These are phyloP conservation scores for Apophysomyces variabilis DNA, from an alignment of 371 early-diverging fungal species.

Conservation along the genomic window DNA sequence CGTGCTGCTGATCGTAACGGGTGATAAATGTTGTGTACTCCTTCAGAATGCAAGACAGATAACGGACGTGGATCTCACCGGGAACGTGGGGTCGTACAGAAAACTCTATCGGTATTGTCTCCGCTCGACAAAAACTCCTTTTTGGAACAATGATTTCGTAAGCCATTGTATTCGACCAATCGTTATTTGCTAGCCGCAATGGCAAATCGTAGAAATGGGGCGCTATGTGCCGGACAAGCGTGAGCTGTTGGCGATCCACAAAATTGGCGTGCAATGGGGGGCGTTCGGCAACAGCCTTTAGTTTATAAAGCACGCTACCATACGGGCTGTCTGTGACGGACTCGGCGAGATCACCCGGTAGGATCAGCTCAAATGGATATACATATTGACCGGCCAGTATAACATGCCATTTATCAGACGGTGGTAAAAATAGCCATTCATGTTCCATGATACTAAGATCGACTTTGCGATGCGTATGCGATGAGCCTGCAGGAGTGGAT, in stretches of 20 bases:
- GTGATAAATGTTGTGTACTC: constrained; percentile 36
- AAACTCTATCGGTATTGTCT: constrained; percentile 38
- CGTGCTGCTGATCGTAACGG: constrained; percentile 9
- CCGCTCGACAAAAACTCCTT: constrained; percentile 30
- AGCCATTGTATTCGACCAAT: constrained; percentile 32
- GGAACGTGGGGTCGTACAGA: constrained; percentile 23
- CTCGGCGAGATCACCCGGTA: constrained; percentile 46
- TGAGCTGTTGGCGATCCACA: constrained; percentile 22
- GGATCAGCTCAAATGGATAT: constrained; percentile 26
- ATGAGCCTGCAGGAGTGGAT: background rate
- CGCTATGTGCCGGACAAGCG: constrained; percentile 15
- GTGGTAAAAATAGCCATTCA: constrained; percentile 16
- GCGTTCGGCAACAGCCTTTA: constrained; percentile 44
- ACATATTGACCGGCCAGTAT: constrained; percentile 26
- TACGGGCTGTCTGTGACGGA: constrained; percentile 38
- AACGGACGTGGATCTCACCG: constrained; percentile 30
- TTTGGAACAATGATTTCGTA: constrained; percentile 33
- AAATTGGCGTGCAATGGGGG: constrained; percentile 38
- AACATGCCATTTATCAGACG: constrained; percentile 22
- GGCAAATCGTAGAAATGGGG: constrained; percentile 15
- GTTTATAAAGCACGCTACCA: constrained; percentile 40
- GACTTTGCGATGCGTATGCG: constrained; percentile 3
- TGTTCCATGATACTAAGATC: constrained; percentile 10
- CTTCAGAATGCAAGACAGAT: constrained; percentile 41
- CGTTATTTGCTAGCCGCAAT: constrained; percentile 25